These are phyloP conservation scores for Rhypophila decipiens DNA, from an alignment of 495 filamentous ascomycete species.

Conservation along the genomic window DNA sequence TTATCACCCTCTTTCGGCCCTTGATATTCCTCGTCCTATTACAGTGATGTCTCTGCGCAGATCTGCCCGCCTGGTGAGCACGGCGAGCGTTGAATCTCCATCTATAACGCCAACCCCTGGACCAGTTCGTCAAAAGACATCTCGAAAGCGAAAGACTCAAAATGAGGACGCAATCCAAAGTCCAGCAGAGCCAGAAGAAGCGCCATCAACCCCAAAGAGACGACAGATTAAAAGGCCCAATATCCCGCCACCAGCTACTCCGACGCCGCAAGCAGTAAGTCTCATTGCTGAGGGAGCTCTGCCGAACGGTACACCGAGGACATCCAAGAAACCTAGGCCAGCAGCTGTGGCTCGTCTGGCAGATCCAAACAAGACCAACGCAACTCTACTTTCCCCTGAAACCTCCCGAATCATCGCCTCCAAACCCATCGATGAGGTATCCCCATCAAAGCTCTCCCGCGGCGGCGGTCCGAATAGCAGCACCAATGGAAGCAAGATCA, in stretches of 20 bases:
- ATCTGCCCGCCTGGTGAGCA: slow-evolving; percentile 34
- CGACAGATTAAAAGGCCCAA: slow-evolving; percentile 14
- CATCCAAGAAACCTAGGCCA: slow-evolving; percentile 24
- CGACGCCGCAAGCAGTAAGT: slow-evolving; percentile 29
- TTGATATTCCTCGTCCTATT: neutral
- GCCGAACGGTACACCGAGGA: neutral
- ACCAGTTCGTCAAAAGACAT: slow-evolving; percentile 1
- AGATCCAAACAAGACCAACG: slow-evolving; percentile 54
- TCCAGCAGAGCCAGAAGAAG: slow-evolving; percentile 5
- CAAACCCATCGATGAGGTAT: slow-evolving; percentile 41
- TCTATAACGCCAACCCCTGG: slow-evolving; percentile 12
- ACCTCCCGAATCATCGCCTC: slow-evolving; percentile 64
- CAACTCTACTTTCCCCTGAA: slow-evolving; percentile 70
- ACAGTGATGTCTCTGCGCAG: slow-evolving; percentile 49
- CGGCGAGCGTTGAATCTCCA: slow-evolving; percentile 6
- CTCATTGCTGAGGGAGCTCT: slow-evolving; percentile 24
- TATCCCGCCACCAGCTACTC: slow-evolving; percentile 28
- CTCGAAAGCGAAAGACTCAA: slow-evolving; percentile 34
- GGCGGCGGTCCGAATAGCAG: neutral
- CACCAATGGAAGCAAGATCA: slow-evolving; percentile 35
- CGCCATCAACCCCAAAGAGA: slow-evolving; percentile 29
- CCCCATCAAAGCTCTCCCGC: slow-evolving; percentile 50
- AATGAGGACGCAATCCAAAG: neutral
- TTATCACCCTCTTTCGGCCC: no score
- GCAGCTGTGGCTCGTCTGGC: slow-evolving; percentile 40